Evolutionary conservation across 2,329 filamentous ascomycete genomes (phyloP), one percentile per base, ranked within the genome.

Genomic region (Ustulina deusta): DNA sequence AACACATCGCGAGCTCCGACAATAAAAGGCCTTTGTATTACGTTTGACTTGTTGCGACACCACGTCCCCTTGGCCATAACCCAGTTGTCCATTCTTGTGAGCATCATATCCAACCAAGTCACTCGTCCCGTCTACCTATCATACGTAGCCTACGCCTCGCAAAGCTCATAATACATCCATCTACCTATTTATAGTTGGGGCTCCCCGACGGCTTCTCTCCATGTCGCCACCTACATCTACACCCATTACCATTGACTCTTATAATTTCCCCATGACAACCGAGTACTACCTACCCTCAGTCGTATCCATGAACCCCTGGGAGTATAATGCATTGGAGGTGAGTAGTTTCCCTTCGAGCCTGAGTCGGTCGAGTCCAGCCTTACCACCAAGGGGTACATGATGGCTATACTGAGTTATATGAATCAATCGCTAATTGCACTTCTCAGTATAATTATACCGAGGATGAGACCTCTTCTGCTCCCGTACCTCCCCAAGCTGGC

Each of bases 301-400:
- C 34, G 25, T 38, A 52, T 34, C 46, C 40, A 71, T 71, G 69
- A 71, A 71, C 57, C 64, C 69, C 32, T 71, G 69, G 69, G 69
- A 71, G 42, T 11, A 52, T 25, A 59, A 59, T 46, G 69, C 69
- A 13, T 65, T 71, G 58, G 61, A 71, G 29, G 69, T 71, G 25
- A 65, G 69, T 71, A 15, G 2, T 34, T n/a, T 29, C 15, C 15
- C 49, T 15, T 46, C 9, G 17, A 57, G 32, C 17, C 46, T 38
- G 11, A 22, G 34, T 25, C 13, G 3, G 10, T 10, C 7, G 36
- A 57, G 15, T 32, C 29, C 22, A 40, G 40, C 22, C 34, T 34
- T 15, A 46, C 20, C 27, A 10, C 27, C 34, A 13, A 13, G 13
- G 25, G n/a, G n/a, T 48, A 27, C 6, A 17, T 36, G 15, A 36